These are phyloP conservation scores for Leishmania amazonensis DNA, from an alignment of 208 protist genomes.

Conservation along the genomic window DNA sequence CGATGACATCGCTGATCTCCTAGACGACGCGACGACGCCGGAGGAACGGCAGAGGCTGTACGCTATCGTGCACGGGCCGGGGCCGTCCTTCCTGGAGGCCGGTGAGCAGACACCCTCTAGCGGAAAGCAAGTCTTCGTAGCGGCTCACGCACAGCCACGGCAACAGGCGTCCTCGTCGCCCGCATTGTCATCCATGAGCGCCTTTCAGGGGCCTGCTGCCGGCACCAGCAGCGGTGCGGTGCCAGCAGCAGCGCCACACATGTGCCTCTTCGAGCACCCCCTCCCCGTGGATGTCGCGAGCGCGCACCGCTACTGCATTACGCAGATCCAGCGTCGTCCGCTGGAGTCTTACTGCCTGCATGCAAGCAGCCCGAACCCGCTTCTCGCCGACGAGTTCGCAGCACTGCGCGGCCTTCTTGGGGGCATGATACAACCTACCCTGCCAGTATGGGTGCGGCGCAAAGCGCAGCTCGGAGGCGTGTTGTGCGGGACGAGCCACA, in stretches of 20 bases:
- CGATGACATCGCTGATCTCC: constrained; percentile 41
- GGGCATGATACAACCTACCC: constrained; percentile 25
- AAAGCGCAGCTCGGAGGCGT: constrained; percentile 69
- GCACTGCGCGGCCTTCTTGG: constrained; percentile 44
- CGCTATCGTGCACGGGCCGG: constrained; percentile 7
- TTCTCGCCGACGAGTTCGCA: constrained; percentile 62
- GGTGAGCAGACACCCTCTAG: neutral
- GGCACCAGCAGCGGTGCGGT: neutral
- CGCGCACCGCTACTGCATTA: constrained; percentile 68
- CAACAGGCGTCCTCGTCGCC: neutral
- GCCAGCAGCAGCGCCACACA: neutral
- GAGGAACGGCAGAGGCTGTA: constrained; percentile 24
- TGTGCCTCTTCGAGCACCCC: constrained; percentile 39
- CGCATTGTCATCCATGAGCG: neutral
- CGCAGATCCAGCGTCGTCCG: constrained; percentile 54
- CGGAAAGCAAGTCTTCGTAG: neutral
- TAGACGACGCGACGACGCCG: constrained; percentile 21
- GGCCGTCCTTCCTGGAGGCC: neutral
- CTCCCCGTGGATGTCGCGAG: constrained; percentile 52
- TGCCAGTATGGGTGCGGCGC: constrained; percentile 66
- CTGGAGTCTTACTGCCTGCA: constrained; percentile 31
- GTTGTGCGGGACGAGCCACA: constrained; percentile 66
- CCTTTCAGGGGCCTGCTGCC: no score
- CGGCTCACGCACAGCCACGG: neutral
- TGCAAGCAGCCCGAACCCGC: constrained; percentile 73